These are phyloP conservation scores for Leishmania tropica DNA, from an alignment of 208 protist species.

Conservation along the genomic window DNA sequence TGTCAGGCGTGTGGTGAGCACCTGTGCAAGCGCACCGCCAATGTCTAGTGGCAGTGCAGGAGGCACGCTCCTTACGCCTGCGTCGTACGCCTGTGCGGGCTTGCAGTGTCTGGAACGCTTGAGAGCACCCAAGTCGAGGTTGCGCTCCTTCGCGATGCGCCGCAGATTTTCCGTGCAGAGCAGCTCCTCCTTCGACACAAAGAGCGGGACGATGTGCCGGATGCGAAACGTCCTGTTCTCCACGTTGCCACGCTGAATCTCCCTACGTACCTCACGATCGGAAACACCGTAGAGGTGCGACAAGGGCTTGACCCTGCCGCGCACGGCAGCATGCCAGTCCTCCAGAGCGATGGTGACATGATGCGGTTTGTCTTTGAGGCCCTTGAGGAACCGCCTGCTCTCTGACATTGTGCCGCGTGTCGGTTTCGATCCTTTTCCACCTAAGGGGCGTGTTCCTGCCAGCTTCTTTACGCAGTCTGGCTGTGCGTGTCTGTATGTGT, in stretches of 20 bases:
- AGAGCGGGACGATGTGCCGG: neutral
- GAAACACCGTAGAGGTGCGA: conserved; percentile 6
- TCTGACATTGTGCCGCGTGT: neutral
- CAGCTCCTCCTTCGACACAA: conserved; percentile 8
- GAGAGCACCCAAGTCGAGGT: neutral
- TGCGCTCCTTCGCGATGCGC: conserved; percentile 14
- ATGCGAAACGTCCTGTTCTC: conserved; percentile 19
- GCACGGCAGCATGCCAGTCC: neutral
- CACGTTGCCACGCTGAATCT: neutral
- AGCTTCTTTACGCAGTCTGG: neutral
- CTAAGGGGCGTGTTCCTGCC: neutral
- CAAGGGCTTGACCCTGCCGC: too few relatives aligned
- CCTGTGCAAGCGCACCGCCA: conserved; percentile 4
- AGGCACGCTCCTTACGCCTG: neutral
- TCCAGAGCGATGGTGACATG: conserved; percentile 19
- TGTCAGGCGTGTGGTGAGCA: conserved; percentile 8
- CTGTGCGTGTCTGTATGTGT: neutral
- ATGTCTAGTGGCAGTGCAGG: neutral
- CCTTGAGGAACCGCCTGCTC: neutral
- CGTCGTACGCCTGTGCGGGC: neutral
- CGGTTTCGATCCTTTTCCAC: neutral
- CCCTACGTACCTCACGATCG: neutral
- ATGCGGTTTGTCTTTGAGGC: conserved; percentile 8
- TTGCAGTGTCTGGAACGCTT: rapidly evolving
- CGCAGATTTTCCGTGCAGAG: neutral